Base-by-base conservation (phyloP, 768 basidiomycete species). In the Sporobolomyces pararoseus region DNA sequence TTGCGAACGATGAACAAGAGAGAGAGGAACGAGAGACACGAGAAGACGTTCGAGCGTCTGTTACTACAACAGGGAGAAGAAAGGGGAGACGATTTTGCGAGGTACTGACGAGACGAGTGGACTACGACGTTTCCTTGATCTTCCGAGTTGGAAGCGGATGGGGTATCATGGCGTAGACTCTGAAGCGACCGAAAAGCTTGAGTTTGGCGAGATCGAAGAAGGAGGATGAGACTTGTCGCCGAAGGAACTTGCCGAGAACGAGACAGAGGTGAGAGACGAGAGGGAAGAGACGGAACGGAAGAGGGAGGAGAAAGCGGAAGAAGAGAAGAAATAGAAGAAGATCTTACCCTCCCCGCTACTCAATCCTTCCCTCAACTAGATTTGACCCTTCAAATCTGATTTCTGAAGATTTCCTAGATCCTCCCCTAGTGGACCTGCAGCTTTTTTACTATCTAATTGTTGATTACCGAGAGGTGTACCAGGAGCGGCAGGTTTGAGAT, bases 371-470 rank as follows among this genome's bases (percentile, higher is more conserved):
- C 37, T 83, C n/a, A n/a, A n/a, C n/a, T n/a, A 93, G 81, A 95
- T 89, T 78, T 93, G 91, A 75, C 95, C 95, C 83, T 87, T 93
- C 80, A 98, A 91, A 76, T 86, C 86, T 68, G 96, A 86, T 79
- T 88, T 90, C 73, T 88, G 84, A 79, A 91, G 91, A 80, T 88
- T 92, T 75, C 87, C 85, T 75, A 87, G 86, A 19, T 84, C 85
- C 74, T 85, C 84, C 27, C 82, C 80, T 66, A 97, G 71, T 29
- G 74, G 76, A 3, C 67, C 71, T n/a, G 74, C 66, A 4, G 79
- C 79, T 31, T 76, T 71, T 63, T 78, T 79, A 68, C 79, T 78
- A 68, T 82, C 80, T 78, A 67, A 84, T 71, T 17, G 19, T 7
- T 34, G 63, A 25, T 62, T 58, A 21, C 10, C 52, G 35, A 65